phyloP scores from a whole-genome alignment of 345 rosid species.

The Excoecaria cochinchinensis region DNA sequence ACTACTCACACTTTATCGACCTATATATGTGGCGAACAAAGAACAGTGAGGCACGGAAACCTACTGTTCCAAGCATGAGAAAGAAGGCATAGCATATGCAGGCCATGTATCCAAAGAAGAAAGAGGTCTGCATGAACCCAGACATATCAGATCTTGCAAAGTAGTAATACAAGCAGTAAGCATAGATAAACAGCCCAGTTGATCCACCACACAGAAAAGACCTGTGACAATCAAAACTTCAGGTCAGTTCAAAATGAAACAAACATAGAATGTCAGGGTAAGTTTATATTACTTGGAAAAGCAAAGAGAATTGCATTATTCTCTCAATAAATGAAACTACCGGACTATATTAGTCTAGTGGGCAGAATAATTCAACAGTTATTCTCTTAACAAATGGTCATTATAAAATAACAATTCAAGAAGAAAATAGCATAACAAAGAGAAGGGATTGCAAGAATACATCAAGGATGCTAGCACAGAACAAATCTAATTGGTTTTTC shows the following conservation, averaged over 20 bases:
- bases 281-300: not conserved
- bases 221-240: conserved; percentile 33
- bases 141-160: conserved; percentile 79
- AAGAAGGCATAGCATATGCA: conserved; percentile 85
- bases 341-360: no score
- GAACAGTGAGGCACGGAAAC: conserved; percentile 71
- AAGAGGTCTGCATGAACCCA: conserved; percentile 84
- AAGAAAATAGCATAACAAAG: no score
- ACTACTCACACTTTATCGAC: conserved; percentile 78
- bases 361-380: no score
- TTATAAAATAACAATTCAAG: no score
- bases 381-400: no score
- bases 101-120: conserved; percentile 88
- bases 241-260: not conserved
- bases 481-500: no score
- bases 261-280: not conserved
- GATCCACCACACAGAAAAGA: conserved; percentile 84
- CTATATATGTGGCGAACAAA: conserved; percentile 77
- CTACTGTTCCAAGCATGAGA: conserved; percentile 77
- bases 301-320: not conserved
- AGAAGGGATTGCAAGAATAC: no score
- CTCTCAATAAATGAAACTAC: not conserved
- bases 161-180: conserved; percentile 74
- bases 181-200: conserved; percentile 69
- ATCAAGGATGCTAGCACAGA: no score